phyloP scores from a whole-genome alignment of 2,329 filamentous ascomycete genomes.

The Didymella pomorum region DNA sequence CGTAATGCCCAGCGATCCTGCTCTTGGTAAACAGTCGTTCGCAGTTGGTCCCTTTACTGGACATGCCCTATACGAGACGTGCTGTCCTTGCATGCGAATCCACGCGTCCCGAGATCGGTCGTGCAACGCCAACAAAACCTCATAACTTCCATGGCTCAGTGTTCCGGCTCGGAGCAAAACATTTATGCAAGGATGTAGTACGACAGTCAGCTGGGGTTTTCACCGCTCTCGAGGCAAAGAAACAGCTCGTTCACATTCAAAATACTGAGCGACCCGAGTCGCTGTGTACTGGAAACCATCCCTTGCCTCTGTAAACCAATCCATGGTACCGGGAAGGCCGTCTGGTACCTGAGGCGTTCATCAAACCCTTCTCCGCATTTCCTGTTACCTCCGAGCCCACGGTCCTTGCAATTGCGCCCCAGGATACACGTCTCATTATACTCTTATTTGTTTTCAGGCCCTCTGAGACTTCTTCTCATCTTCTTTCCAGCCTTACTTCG shows the following conservation, averaged over 20 bases:
- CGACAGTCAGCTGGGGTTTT: slow-evolving; percentile 28
- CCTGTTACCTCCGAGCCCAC: slow-evolving; percentile 5
- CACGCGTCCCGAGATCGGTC: slow-evolving; percentile 25
- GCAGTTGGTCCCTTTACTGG: slow-evolving; percentile 4
- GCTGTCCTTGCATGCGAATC: slow-evolving; percentile 24
- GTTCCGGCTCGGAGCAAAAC: slow-evolving; percentile 19
- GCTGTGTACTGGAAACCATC: slow-evolving; percentile 23
- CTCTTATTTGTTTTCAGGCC: not conserved
- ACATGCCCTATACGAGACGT: slow-evolving; percentile 6
- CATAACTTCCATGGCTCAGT: slow-evolving; percentile 18
- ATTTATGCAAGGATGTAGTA: slow-evolving; percentile 32
- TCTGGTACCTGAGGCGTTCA: slow-evolving; percentile 9
- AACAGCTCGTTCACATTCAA: slow-evolving; percentile 31
- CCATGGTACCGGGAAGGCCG: slow-evolving; percentile 26
- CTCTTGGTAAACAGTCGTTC: slow-evolving; percentile 13
- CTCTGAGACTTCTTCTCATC: not conserved
- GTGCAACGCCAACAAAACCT: slow-evolving; percentile 32
- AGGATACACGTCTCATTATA: not conserved
- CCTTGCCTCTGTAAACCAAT: slow-evolving; percentile 20
- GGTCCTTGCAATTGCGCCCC: not conserved
- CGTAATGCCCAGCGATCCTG: slow-evolving; percentile 3
- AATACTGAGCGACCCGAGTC: slow-evolving; percentile 19
- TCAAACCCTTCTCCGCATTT: slow-evolving; percentile 19
- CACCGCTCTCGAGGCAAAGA: slow-evolving; percentile 18
- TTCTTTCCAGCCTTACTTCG: not conserved